A percentile compares a stretch with the other conserved stretches of the same genome.
These are phyloP conservation scores for Penicillium frequentans DNA, from an alignment of 2,329 filamentous ascomycete genomes.

Conservation along the genomic window DNA sequence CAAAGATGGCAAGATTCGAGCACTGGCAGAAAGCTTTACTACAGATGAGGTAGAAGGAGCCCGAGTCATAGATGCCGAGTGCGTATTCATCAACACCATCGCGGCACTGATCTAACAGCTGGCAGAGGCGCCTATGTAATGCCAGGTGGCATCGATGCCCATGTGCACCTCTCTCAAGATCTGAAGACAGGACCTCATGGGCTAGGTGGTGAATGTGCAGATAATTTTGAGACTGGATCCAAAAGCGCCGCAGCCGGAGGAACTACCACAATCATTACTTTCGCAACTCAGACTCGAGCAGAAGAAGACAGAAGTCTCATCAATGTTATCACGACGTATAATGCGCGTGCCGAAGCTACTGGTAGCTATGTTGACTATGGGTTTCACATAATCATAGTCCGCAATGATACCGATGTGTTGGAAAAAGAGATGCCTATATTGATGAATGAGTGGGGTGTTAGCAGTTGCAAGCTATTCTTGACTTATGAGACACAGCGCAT, in stretches of 20 bases:
- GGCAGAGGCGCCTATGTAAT: conserved; percentile 19
- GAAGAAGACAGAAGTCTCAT: conserved; percentile 44
- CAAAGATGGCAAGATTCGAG: conserved; percentile 11
- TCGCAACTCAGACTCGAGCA: conserved; percentile 55
- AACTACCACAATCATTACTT: conserved; percentile 59
- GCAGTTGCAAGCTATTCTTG: conserved; percentile 51
- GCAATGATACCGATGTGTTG: conserved; percentile 31
- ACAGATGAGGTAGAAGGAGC: conserved; percentile 2
- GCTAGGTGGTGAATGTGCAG: conserved; percentile 35
- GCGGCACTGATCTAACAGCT: neutral
- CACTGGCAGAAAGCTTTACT: neutral
- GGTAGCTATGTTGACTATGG: conserved; percentile 58
- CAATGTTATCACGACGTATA: conserved; percentile 49
- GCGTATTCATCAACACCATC: neutral
- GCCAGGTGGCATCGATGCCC: conserved; percentile 50
- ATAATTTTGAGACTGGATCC: conserved; percentile 48
- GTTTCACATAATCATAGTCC: conserved; percentile 47
- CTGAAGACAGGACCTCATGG: conserved; percentile 8
- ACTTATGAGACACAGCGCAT: conserved; percentile 47
- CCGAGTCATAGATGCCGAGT: conserved; percentile 12
- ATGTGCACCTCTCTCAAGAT: conserved; percentile 51
- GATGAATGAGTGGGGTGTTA: conserved; percentile 41
- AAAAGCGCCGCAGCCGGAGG: conserved; percentile 6
- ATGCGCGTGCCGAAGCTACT: conserved; percentile 39
- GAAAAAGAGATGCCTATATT: conserved; percentile 40